Evolutionary conservation across 169 alveolate genomes (phyloP), one percentile per base, ranked within the genome.

Genomic region (Cryptosporidium sp.): DNA sequence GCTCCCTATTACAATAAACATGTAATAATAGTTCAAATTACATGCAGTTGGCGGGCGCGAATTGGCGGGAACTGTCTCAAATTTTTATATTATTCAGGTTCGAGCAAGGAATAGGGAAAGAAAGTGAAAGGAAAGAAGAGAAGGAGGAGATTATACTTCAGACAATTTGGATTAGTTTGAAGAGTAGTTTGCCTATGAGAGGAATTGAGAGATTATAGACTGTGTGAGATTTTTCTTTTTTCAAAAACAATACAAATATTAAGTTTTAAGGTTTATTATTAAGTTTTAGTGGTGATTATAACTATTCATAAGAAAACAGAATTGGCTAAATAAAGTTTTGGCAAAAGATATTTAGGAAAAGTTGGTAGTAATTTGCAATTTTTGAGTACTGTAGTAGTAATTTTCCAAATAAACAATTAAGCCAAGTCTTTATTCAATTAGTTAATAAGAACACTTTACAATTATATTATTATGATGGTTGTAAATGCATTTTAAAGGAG

Each of bases 11-110:
- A 56, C 5, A n/a, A 56, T n/a, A n/a, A 3, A 16, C 67, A 56
- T 56, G 67, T 2, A 56, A 16, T 53, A 3, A 23, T n/a, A 29
- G n/a, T 37, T 4, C 31, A 9, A 56, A 23, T 56, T 56, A 56
- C 67, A 56, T 56, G 67, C 35, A 56, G 1, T 2, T n/a, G 67
- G 67, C 67, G 67, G 67, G 67, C 67, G n/a, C 35, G 0, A 5
- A 18, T 18, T 56, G 29, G 65, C 65, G 65, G 65, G 65, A 14
- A 45, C 31, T 16, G 6, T 8, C 35, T 23, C 67, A 56, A 56
- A 16, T 16, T 56, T 6, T 56, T n/a, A 56, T 56, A 56, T 56
- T 56, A 56, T 21, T 56, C 29, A 23, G 26, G 67, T 56, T 56
- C 67, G 67, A 56, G 67, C 26, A 56, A 56, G 67, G 67, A 23